A percentile compares a stretch with the other conserved stretches of the same genome.
Conservation (phyloP, 805 yeast genomes). For the Monosporozyma servazzii region DNA sequence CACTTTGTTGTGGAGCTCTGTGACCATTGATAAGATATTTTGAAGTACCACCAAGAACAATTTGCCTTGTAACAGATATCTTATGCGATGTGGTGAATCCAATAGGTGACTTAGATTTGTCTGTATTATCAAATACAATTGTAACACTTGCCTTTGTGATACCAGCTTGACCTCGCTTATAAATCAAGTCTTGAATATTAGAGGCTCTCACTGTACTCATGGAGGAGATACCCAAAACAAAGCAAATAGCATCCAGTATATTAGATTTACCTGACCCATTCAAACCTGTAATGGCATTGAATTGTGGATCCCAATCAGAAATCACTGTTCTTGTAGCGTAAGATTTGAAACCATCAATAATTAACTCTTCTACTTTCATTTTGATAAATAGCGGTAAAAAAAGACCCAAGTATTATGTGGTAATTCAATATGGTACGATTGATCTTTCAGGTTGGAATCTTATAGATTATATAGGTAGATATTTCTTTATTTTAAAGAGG, state of each 20-base stretch:
- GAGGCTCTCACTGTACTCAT: slow-evolving; percentile 94
- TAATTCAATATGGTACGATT: not conserved
- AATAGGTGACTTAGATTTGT: slow-evolving; percentile 67
- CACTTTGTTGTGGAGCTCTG: slow-evolving; percentile 90
- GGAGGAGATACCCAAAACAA: slow-evolving; percentile 92
- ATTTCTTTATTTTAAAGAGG: not conserved
- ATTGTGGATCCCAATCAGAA: slow-evolving; percentile 90
- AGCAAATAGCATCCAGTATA: slow-evolving; percentile 92
- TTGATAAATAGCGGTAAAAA: not conserved
- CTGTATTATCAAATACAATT: slow-evolving; percentile 84
- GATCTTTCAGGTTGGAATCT: not conserved
- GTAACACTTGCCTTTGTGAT: slow-evolving; percentile 95
- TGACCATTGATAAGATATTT: slow-evolving; percentile 93
- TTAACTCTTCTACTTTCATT: slow-evolving; percentile 93
- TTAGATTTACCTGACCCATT: slow-evolving; percentile 98
- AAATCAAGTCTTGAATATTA: slow-evolving; percentile 85
- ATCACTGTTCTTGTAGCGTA: slow-evolving; percentile 95
- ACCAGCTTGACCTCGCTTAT: slow-evolving; percentile 97
- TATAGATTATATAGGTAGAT: not conserved
- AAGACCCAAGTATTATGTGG: not conserved
- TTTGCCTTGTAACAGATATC: slow-evolving; percentile 86
- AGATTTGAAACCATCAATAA: slow-evolving; percentile 95
- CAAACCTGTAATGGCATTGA: slow-evolving; percentile 94
- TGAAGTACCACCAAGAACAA: slow-evolving; percentile 82
- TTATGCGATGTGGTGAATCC: slow-evolving; percentile 72